A percentile compares a stretch with the other conserved stretches of the same genome.
phyloP scores from a whole-genome alignment of 495 filamentous ascomycete species.

The Aspergillus mulundensis region DNA sequence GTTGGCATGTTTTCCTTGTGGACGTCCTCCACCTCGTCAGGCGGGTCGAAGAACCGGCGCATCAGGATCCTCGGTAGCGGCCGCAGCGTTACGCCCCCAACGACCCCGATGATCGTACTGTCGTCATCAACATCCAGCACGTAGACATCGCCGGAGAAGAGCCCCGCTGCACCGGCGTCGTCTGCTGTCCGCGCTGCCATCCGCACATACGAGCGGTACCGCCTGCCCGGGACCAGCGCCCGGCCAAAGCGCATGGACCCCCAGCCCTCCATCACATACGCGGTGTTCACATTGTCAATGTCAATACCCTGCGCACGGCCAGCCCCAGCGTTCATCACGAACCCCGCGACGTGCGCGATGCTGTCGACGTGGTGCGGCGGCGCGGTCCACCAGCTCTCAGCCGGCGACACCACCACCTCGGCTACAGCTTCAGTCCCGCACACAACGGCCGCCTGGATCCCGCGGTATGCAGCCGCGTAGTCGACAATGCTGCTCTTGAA shows the following conservation, averaged over 20 bases:
- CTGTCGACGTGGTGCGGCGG: background rate
- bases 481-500: too few relatives aligned
- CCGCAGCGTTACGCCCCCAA: background rate
- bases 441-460: too few relatives aligned
- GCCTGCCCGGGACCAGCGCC: background rate
- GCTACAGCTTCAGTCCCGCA: too few relatives aligned
- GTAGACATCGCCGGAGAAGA: background rate
- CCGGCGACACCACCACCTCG: too few relatives aligned
- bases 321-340: background rate
- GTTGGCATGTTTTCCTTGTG: too few relatives aligned
- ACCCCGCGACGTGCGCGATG: background rate
- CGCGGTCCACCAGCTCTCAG: background rate
- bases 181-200: background rate
- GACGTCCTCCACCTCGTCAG: too few relatives aligned
- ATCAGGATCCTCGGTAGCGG: background rate
- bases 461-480: too few relatives aligned
- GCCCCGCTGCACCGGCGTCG: too few relatives aligned
- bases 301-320: too few relatives aligned
- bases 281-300: background rate
- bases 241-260: background rate
- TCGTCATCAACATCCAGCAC: background rate
- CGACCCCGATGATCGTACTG: background rate
- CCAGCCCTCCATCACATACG: background rate
- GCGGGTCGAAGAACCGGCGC: background rate
- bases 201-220: background rate